phyloP scores from a whole-genome alignment of 306 rosid genomes.

The Purshia tridentata region DNA sequence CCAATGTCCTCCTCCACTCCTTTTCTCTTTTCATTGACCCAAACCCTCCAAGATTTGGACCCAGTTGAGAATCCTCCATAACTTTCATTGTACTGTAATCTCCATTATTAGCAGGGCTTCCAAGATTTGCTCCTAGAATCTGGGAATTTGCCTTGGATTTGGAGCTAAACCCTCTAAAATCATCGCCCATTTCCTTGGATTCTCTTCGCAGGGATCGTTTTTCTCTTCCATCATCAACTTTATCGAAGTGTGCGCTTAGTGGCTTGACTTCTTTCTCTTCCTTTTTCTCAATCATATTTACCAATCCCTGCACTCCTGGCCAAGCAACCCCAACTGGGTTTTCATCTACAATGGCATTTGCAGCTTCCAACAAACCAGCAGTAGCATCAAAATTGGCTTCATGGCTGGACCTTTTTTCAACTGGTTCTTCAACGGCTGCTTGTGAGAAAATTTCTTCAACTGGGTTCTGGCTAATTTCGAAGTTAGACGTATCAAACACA shows the following conservation, averaged over 20 bases:
- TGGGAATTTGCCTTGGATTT: conserved; percentile 36
- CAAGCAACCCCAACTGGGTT: conserved; percentile 23
- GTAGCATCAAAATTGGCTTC: conserved; percentile 6
- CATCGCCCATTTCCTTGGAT: conserved; percentile 40
- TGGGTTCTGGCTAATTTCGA: conserved; percentile 29
- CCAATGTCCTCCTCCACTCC: conserved; percentile 94
- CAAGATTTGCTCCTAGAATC: conserved; percentile 25
- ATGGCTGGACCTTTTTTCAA: conserved; percentile 19
- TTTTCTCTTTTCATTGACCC: conserved; percentile 91
- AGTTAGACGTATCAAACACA: conserved; percentile 67
- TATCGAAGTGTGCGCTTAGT: conserved; percentile 33
- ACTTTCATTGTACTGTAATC: conserved; percentile 23
- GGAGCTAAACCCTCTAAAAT: conserved; percentile 16
- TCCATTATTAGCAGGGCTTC: conserved; percentile 34
- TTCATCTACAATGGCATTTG: conserved; percentile 20
- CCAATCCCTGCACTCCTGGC: not conserved
- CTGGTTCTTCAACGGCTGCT: conserved; percentile 30
- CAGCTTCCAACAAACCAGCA: conserved; percentile 11
- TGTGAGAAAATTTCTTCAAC: conserved; percentile 39
- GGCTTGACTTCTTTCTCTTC: conserved; percentile 38
- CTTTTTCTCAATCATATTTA: not conserved
- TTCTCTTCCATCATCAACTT: conserved; percentile 52
- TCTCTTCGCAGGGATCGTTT: conserved; percentile 32
- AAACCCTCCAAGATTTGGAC: conserved; percentile 48
- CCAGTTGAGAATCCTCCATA: conserved; percentile 27